Conservation (phyloP, 2,329 filamentous ascomycete species). For the Aspergillus uvarum region DNA sequence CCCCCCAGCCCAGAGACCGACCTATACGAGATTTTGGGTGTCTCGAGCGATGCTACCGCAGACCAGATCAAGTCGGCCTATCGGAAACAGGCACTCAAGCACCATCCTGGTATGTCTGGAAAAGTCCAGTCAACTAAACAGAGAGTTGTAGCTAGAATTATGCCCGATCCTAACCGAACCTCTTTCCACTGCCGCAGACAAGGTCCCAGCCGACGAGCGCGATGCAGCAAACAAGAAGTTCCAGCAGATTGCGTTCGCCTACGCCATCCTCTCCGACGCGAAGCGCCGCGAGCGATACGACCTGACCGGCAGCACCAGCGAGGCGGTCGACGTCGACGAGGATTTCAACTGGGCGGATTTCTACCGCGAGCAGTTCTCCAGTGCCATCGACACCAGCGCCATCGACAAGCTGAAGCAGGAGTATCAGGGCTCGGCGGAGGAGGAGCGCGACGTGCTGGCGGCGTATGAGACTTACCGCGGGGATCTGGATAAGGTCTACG, state of each 20-base stretch:
- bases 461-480: constrained; percentile 75
- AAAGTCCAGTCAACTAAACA: neutral
- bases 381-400: constrained; percentile 69
- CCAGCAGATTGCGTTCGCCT: constrained; percentile 89
- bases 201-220: constrained; percentile 67
- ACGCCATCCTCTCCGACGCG: constrained; percentile 85
- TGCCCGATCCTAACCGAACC: constrained; percentile 17
- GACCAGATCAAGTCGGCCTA: constrained; percentile 88
- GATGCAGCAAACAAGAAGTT: constrained; percentile 75
- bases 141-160: constrained; percentile 10
- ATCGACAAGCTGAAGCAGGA: constrained; percentile 73
- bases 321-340: constrained; percentile 68
- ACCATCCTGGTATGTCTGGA: constrained; percentile 72
- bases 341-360: constrained; percentile 90
- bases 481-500: constrained; percentile 74
- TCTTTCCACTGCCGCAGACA: constrained; percentile 57
- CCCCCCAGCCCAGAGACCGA: constrained; percentile 25
- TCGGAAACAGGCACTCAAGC: constrained; percentile 81
- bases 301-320: constrained; percentile 81
- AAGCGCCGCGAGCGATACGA: constrained; percentile 83
- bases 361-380: constrained; percentile 79
- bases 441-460: constrained; percentile 71
- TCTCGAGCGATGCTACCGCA: constrained; percentile 69
- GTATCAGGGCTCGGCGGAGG: constrained; percentile 86
- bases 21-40: constrained; percentile 76